phyloP scores from a whole-genome alignment of 805 yeast species.

The Candida oleophila region DNA sequence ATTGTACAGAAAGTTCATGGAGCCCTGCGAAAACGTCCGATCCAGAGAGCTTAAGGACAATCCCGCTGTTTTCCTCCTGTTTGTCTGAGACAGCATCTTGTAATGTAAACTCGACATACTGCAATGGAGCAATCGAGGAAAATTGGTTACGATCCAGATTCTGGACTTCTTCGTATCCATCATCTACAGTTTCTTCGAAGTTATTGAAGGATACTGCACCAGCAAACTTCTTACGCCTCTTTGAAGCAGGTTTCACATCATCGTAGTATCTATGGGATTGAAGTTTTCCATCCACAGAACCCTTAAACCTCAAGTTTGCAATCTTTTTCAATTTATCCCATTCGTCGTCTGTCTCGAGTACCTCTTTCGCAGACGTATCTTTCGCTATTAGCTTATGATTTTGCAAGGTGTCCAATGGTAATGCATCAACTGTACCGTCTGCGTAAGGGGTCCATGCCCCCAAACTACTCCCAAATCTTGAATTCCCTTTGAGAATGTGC shows the following conservation, averaged over 20 bases:
- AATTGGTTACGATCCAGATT: constrained; percentile 30
- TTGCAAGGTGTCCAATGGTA: constrained; percentile 52
- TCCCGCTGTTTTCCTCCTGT: constrained; percentile 12
- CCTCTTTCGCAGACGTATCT: constrained; percentile 15
- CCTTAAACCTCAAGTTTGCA: constrained; percentile 64
- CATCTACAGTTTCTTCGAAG: constrained; percentile 10
- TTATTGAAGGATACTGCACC: constrained; percentile 6
- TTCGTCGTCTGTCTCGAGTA: constrained; percentile 8
- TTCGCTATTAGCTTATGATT: constrained; percentile 33
- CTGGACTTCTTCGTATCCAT: constrained; percentile 3
- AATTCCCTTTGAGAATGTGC: constrained; percentile 58
- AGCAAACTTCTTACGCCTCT: constrained; percentile 5
- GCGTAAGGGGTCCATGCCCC: constrained; percentile 80
- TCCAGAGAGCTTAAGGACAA: constrained; percentile 51
- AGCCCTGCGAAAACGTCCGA: constrained; percentile 76
- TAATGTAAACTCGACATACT: constrained; percentile 46
- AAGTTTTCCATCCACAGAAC: constrained; percentile 39
- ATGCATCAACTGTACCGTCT: constrained; percentile 59
- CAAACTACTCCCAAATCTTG: constrained; percentile 58
- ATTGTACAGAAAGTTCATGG: constrained; percentile 55
- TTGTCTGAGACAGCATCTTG: constrained; percentile 24
- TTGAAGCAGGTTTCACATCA: constrained; percentile 18
- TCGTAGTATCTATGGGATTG: constrained; percentile 40
- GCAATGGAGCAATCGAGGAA: constrained; percentile 59
- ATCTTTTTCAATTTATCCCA: constrained; percentile 30